These are phyloP conservation scores for Boletus subparvulus DNA, from an alignment of 768 basidiomycete species.

Conservation along the genomic window DNA sequence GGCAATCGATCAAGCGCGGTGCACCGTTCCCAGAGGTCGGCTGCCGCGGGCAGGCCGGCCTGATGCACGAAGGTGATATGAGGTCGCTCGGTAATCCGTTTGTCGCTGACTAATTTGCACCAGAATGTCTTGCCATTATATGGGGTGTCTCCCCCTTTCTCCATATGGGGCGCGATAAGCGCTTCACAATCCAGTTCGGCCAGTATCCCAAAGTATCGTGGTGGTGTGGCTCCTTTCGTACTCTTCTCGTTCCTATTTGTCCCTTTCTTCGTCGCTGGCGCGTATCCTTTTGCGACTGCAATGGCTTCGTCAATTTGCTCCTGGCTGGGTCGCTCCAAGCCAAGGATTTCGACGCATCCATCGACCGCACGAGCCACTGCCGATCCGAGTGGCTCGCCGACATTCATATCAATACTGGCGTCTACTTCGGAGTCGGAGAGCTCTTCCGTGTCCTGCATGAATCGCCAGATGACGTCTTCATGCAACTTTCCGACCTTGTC, in stretches of 20 bases:
- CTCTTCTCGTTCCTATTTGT: slow-evolving; percentile 23
- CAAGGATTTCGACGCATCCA: slow-evolving; percentile 55
- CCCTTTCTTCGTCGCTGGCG: slow-evolving; percentile 24
- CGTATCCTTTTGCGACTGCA: slow-evolving; percentile 42
- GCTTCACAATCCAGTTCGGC: slow-evolving; percentile 65
- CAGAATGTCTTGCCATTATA: slow-evolving; percentile 45
- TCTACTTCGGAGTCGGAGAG: slow-evolving; percentile 67
- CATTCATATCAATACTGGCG: slow-evolving; percentile 62
- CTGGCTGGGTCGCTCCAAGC: slow-evolving; percentile 49
- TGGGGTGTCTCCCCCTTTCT: slow-evolving; percentile 31
- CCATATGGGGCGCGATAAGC: slow-evolving; percentile 46
- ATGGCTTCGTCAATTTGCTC: slow-evolving; percentile 53
- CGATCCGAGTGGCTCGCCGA: slow-evolving; percentile 53
- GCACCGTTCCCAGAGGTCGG: slow-evolving; percentile 45
- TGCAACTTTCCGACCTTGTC: slow-evolving; percentile 53
- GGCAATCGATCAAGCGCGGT: slow-evolving; percentile 12
- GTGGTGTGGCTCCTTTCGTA: slow-evolving; percentile 23
- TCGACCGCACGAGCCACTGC: slow-evolving; percentile 59
- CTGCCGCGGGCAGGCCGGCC: slow-evolving; percentile 40
- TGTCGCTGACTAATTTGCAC: slow-evolving; percentile 40
- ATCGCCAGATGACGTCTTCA: slow-evolving; percentile 81
- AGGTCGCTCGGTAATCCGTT: slow-evolving; percentile 58
- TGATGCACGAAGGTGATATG: slow-evolving; percentile 88
- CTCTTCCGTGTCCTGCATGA: slow-evolving; percentile 63
- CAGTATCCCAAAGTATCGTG: slow-evolving; percentile 78